A percentile compares a stretch with the other conserved stretches of the same genome.
Conservation (phyloP, 495 filamentous ascomycete genomes). For the Hypoxylon rickii region DNA sequence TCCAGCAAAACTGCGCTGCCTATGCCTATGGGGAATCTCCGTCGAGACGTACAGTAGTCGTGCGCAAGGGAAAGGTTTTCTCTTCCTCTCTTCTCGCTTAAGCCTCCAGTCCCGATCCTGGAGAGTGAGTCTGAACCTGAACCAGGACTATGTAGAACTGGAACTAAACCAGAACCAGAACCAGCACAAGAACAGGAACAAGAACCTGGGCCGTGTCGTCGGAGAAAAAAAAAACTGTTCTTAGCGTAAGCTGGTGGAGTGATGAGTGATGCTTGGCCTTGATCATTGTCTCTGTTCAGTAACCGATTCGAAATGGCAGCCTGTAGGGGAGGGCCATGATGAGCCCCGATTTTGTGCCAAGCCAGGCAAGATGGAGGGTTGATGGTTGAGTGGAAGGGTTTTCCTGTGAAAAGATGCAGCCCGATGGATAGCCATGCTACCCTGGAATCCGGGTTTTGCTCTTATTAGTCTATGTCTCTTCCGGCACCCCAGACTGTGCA, state of each 20-base stretch:
- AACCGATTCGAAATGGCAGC: slow-evolving; percentile 19
- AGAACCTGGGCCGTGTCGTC: slow-evolving; percentile 4
- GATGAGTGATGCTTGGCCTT: slow-evolving; percentile 2
- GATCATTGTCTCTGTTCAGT: not conserved
- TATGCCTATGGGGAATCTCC: no score
- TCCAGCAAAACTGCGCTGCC: no score
- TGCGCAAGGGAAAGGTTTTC: no score
- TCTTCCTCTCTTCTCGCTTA: no score
- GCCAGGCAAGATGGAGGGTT: slow-evolving; percentile 17
- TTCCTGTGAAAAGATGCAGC: slow-evolving; percentile 29
- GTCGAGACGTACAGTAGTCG: no score
- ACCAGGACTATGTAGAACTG: no score
- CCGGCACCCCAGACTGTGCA: slow-evolving; percentile 32
- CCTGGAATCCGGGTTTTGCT: slow-evolving; percentile 35
- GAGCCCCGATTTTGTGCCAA: slow-evolving; percentile 23
- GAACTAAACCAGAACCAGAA: no score
- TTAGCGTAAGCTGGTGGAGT: slow-evolving; percentile 5
- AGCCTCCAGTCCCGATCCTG: no score
- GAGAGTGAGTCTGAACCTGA: no score
- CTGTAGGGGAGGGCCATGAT: slow-evolving; percentile 5
- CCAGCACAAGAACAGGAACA: no score
- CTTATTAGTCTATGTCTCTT: slow-evolving; percentile 24
- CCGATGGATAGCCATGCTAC: slow-evolving; percentile 32
- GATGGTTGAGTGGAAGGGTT: slow-evolving; percentile 19
- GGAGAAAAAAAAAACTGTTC: slow-evolving; percentile 7